These are phyloP conservation scores for Aspergillus ruber DNA, from an alignment of 2,329 filamentous ascomycete species.

Conservation along the genomic window DNA sequence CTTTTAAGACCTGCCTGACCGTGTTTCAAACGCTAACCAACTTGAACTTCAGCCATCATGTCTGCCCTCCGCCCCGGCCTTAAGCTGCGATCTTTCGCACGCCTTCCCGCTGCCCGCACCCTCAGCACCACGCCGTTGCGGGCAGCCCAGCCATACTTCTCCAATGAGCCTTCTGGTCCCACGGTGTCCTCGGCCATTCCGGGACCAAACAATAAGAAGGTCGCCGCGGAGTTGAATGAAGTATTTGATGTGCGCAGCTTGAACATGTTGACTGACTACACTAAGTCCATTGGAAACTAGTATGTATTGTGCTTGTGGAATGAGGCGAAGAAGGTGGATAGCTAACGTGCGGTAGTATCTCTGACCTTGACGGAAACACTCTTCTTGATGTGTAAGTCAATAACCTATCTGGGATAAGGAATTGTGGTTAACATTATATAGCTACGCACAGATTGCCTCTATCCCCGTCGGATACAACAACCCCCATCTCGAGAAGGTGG, in stretches of 20 bases:
- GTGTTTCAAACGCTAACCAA: background rate
- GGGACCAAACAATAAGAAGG: slow-evolving; percentile 65
- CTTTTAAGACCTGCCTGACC: too few relatives aligned
- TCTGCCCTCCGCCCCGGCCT: slow-evolving; percentile 31
- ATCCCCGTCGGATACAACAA: slow-evolving; percentile 94
- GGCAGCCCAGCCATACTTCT: slow-evolving; percentile 46
- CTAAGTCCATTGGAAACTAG: slow-evolving; percentile 73
- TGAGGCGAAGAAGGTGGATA: background rate
- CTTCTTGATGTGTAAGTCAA: slow-evolving; percentile 44
- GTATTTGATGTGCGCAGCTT: slow-evolving; percentile 81
- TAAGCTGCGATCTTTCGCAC: slow-evolving; percentile 27
- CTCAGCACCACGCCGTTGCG: slow-evolving; percentile 32
- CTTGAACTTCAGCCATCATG: slow-evolving; percentile 20
- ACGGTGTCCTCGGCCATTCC: slow-evolving; percentile 58
- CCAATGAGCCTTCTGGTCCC: slow-evolving; percentile 53
- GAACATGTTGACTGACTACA: slow-evolving; percentile 76
- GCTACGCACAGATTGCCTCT: slow-evolving; percentile 85
- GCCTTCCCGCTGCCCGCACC: slow-evolving; percentile 27
- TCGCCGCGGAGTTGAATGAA: slow-evolving; percentile 63
- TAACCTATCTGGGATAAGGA: background rate
- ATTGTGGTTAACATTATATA: slow-evolving; percentile 23
- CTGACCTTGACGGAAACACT: slow-evolving; percentile 46
- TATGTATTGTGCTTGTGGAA: slow-evolving; percentile 20
- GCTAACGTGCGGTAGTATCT: slow-evolving; percentile 29
- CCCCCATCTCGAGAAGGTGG: slow-evolving; percentile 62